phyloP scores from a whole-genome alignment of 2,329 filamentous ascomycete genomes.

The Botrytis fabae region DNA sequence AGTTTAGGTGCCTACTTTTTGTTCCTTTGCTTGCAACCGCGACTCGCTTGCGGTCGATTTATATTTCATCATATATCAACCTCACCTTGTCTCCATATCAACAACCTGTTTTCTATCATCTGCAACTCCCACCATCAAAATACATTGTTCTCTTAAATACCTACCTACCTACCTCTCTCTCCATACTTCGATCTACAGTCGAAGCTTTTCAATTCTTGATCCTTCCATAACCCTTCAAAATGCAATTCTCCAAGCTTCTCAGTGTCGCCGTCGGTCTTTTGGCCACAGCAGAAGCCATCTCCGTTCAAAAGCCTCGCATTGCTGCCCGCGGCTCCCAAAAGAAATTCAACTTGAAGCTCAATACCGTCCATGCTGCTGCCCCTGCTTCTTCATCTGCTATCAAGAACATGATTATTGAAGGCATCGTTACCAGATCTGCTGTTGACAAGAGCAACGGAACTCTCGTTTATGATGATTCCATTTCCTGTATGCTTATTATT shows the following conservation, averaged over 20 bases:
- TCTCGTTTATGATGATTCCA: conserved; percentile 20
- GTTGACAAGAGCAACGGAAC: conserved; percentile 14
- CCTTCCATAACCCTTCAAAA: background rate
- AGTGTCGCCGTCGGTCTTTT: conserved; percentile 19
- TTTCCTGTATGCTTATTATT: conserved; percentile 20
- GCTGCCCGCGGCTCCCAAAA: conserved; percentile 1
- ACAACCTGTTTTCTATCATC: background rate
- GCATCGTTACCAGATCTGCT: conserved; percentile 15
- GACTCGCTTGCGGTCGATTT: conserved; percentile 9
- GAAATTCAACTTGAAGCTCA: conserved; percentile 1
- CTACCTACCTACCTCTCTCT: background rate
- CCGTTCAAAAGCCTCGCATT: conserved; percentile 15
- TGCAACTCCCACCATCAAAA: conserved; percentile 8
- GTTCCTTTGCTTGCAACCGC: background rate
- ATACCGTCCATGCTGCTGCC: conserved; percentile 22
- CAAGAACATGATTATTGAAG: background rate
- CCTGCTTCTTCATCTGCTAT: conserved; percentile 6
- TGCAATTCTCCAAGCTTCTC: conserved; percentile 23
- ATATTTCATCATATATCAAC: conserved; percentile 21
- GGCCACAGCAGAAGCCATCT: conserved; percentile 20
- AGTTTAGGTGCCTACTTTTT: background rate
- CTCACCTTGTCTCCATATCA: background rate
- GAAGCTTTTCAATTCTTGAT: background rate
- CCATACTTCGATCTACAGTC: conserved; percentile 2
- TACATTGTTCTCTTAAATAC: background rate